Evolutionary conservation across 2,329 filamentous ascomycete species (phyloP), one percentile per base, ranked within the genome.

Genomic region (Hirsutella thompsonii): DNA sequence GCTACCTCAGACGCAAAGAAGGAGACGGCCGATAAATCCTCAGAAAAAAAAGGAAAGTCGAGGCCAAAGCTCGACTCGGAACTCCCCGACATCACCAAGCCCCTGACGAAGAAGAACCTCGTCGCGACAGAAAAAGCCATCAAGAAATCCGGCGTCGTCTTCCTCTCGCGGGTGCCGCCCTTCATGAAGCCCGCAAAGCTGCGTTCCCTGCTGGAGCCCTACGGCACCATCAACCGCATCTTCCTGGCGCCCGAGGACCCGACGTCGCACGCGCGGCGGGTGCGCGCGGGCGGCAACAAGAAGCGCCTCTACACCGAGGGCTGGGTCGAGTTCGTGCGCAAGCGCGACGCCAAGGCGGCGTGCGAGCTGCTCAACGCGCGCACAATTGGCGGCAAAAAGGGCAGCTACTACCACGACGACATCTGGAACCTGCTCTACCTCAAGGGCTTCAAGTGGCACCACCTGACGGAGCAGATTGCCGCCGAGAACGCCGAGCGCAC

Each of bases 101-200:
- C 72, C 33, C 61, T 83, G 44, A 68, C 72, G 34, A 77, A 81
- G 56, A 79, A 83, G 63, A 82, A 84, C 55, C 72, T 84, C 38
- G 72, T 81, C 32, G 69, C 70, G 5, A 74, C 77, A 10, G 74
- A 79, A 46, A 72, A 72, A 29, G 77, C 79, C 19, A 70, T 82
- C 44, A 77, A 76, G 50, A 82, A 79, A 56, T 87, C 83, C 0
- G 86, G 86, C 47, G 83, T 93, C 11, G 69, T 92, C 45, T 93
- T 92, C 63, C 70, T 93, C 46, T 90, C 84, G 4, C 79, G 86
- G 44, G 76, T 92, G 47, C 86, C 87, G 4, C 87, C 87, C 0
- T 93, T 89, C 61, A 92, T 93, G 84, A 89, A 88, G 53, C 84
- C 85, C 6, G 67, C 70, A 39, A 89, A 89, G 55, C 69, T 92